Base-by-base conservation (phyloP, 208 protist genomes). In the Blechomonas ayalai region DNA sequence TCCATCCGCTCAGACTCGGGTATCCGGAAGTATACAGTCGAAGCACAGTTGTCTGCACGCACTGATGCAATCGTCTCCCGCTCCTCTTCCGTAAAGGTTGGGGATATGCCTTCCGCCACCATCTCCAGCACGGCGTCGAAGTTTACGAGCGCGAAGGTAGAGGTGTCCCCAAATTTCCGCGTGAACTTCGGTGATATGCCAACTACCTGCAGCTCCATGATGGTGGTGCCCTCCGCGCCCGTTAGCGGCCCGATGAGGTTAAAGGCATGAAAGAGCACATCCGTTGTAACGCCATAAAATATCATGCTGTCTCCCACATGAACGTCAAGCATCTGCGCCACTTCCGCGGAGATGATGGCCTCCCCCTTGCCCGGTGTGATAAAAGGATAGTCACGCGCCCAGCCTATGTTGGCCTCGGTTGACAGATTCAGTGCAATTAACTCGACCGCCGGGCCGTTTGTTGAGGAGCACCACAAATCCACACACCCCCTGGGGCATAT, bases 21-120 rank as follows among this genome's bases (percentile, higher is more conserved):
- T 20, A 91, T 56, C 18, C 67, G 66, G 37, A 91, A 76, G 24
- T 68, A 33, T 36, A 87, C 45, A 3, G 38, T 36, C 0, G 61
- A 64, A 0, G 78, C 70, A 48, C 49, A 68, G 10, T 47, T 46
- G 6, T 37, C 32, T 19, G 73, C 33, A 29, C 58, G 13, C 0
- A 28, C 19, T 18, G 18, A 1, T 0, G 54, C 53, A 18, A 82
- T 36, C 20, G 13, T 5, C 4, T 28, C 26, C 0, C 43, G 41
- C 4, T 68, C 58, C 9, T 39, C 41, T 0, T 20, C 0, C 1
- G 53, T 13, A 4, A 77, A 37, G 8, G 37, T 7, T 4, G 65
- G 64, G 26, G 46, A 43, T 7, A 80, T 15, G 10, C 58, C 52
- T 5, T 66, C 51, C 8, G 60, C 59, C 23, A 82, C 40, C 6